These are phyloP conservation scores for Coemansia erecta DNA, from an alignment of 192 early-diverging fungal species.

Conservation along the genomic window DNA sequence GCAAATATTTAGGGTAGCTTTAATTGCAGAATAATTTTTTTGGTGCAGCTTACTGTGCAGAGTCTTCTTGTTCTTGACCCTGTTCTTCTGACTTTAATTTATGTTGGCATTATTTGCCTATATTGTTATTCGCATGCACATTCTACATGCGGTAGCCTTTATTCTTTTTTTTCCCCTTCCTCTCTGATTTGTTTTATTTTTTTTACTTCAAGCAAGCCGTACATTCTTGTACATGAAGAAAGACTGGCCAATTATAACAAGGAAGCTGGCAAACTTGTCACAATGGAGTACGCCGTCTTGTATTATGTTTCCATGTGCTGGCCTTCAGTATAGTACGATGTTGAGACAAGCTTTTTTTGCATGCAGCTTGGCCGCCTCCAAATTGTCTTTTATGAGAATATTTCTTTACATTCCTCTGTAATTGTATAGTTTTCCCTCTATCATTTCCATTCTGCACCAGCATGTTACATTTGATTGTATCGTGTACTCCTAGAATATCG, in stretches of 20 bases:
- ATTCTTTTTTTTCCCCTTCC: neutral
- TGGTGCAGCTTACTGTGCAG: slow-evolving; percentile 2
- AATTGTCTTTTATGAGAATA: neutral
- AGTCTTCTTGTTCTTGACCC: neutral
- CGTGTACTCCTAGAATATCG: too few relatives aligned
- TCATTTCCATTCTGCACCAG: too few relatives aligned
- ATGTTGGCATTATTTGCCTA: slow-evolving; percentile 5
- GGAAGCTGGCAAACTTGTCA: too few relatives aligned
- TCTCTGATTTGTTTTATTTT: neutral
- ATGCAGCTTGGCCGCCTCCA: neutral
- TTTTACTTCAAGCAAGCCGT: slow-evolving; percentile 1
- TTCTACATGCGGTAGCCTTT: neutral
- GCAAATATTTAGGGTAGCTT: too few relatives aligned
- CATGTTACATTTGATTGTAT: too few relatives aligned
- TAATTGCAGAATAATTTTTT: neutral
- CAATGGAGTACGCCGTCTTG: too few relatives aligned
- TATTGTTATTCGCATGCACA: slow-evolving; percentile 7
- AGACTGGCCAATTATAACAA: too few relatives aligned
- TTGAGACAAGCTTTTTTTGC: too few relatives aligned
- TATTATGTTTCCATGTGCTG: too few relatives aligned
- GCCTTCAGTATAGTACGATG: too few relatives aligned
- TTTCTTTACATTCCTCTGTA: neutral
- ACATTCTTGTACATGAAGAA: neutral
- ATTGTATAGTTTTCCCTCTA: too few relatives aligned
- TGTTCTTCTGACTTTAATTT: slow-evolving; percentile 4